Conservation (phyloP, 805 yeast species). For the Candida methanosorbosa region DNA sequence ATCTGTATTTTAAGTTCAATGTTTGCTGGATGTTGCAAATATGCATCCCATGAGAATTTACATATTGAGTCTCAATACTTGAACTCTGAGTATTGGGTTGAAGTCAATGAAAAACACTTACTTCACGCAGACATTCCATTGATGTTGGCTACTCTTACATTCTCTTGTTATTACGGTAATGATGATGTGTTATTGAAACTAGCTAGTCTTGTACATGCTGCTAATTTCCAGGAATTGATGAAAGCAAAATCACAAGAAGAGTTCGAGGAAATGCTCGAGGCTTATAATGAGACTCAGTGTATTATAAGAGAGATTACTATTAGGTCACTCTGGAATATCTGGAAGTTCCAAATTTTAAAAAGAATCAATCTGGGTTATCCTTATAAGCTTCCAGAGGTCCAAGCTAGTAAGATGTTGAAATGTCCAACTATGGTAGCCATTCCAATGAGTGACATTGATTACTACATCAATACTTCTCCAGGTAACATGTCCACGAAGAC, state of each 20-base stretch:
- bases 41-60: conserved; percentile 17
- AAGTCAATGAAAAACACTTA: conserved; percentile 18
- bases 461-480: conserved; percentile 6
- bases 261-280: conserved; percentile 16
- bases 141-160: conserved; percentile 10
- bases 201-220: conserved; percentile 3
- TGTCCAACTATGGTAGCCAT: conserved; percentile 25
- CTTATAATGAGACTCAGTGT: conserved; percentile 24
- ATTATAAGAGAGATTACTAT: conserved; percentile 24
- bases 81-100: conserved; percentile 29
- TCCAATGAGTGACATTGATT: conserved; percentile 24
- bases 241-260: conserved; percentile 10
- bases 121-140: conserved; percentile 6
- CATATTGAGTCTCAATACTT: conserved; percentile 16
- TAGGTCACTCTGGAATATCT: conserved; percentile 30
- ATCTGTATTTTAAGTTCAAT: conserved; percentile 17
- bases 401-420: conserved; percentile 10
- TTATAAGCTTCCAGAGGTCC: conserved; percentile 10
- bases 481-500: not conserved
- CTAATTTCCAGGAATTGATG: conserved; percentile 3
- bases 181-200: conserved; percentile 14
- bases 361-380: conserved; percentile 29
- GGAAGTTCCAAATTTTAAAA: conserved; percentile 25
- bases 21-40: conserved; percentile 26
- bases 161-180: conserved; percentile 13